Percentiles rank a stretch among this genome's conserved stretches.
Evolutionary conservation across 2,329 filamentous ascomycete genomes (phyloP).

Genomic region (Pseudocercospora eumusae): DNA sequence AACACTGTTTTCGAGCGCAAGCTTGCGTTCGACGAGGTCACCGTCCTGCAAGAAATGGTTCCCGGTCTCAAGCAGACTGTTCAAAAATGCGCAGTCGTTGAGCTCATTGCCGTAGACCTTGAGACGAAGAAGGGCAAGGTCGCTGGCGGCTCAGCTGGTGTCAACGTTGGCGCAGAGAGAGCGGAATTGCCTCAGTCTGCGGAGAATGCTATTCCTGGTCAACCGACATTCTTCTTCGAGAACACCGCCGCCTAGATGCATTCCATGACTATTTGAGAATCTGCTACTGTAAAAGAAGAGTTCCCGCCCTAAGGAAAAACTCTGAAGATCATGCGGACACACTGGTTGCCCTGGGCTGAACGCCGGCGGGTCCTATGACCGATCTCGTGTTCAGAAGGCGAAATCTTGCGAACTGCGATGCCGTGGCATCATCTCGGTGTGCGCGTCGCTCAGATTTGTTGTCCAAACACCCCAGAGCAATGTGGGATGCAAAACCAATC

Average conservation of each 20-base stretch:
- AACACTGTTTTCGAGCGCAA: conserved; percentile 76
- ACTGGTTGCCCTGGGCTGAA: neutral
- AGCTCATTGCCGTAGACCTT: conserved; percentile 71
- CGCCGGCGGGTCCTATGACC: neutral
- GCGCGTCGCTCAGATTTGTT: neutral
- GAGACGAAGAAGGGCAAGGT: conserved; percentile 65
- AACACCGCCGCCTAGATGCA: conserved; percentile 58
- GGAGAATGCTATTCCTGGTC: conserved; percentile 76
- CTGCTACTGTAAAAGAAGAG: neutral
- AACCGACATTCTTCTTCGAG: conserved; percentile 80
- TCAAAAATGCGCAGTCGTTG: conserved; percentile 66
- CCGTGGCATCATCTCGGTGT: neutral
- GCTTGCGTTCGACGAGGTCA: conserved; percentile 81
- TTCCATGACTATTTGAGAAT: too few relatives aligned
- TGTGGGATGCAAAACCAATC: neutral
- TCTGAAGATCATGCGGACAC: neutral
- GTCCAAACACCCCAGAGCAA: neutral
- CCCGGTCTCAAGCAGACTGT: conserved; percentile 75
- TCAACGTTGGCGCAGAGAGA: conserved; percentile 59
- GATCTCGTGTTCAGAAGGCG: neutral
- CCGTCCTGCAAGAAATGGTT: conserved; percentile 75
- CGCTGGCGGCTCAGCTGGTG: conserved; percentile 53
- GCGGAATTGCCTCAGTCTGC: conserved; percentile 61
- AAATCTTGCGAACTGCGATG: neutral
- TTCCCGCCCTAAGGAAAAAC: neutral